Conservation (phyloP, 108 stramenopile genomes). For the Skeletonema grethae region DNA sequence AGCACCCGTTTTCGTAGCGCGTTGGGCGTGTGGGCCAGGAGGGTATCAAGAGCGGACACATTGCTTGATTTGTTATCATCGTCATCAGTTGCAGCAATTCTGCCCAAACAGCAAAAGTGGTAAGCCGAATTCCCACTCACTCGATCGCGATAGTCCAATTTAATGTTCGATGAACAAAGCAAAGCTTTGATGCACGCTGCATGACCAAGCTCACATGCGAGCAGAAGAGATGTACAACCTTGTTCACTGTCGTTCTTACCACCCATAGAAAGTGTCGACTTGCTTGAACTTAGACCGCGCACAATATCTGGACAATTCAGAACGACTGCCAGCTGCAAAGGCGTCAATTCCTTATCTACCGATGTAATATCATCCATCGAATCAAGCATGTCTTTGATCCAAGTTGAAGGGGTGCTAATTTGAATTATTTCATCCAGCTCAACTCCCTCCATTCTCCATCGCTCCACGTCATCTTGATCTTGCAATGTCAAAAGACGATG, state of each 20-base stretch:
- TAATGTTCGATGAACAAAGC: conserved; percentile 23
- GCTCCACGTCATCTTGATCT: not conserved
- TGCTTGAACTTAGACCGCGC: conserved; percentile 8
- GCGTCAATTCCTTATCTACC: conserved; percentile 27
- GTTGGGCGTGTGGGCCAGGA: conserved; percentile 29
- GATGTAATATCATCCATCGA: conserved; percentile 2
- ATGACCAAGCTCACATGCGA: conserved; percentile 59
- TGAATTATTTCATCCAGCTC: not conserved
- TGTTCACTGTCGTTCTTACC: conserved; percentile 28
- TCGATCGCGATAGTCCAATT: conserved; percentile 36
- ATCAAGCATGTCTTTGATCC: not conserved
- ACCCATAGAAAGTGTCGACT: not conserved
- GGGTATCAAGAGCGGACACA: conserved; percentile 18
- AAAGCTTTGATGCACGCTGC: conserved; percentile 56
- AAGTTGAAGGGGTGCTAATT: not conserved
- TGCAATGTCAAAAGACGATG: conserved; percentile 21
- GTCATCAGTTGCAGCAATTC: not conserved
- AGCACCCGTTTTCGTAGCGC: conserved; percentile 38
- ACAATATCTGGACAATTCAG: conserved; percentile 22
- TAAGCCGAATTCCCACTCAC: conserved; percentile 38
- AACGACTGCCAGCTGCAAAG: conserved; percentile 30
- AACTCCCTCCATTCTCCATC: conserved; percentile 15
- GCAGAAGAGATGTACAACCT: conserved; percentile 50
- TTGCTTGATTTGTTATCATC: conserved; percentile 2
- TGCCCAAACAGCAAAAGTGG: conserved; percentile 40